Percentiles rank a stretch among this genome's conserved stretches.
Conservation (phyloP, 2,329 filamentous ascomycete genomes). For the Paecilomyces niveus region DNA sequence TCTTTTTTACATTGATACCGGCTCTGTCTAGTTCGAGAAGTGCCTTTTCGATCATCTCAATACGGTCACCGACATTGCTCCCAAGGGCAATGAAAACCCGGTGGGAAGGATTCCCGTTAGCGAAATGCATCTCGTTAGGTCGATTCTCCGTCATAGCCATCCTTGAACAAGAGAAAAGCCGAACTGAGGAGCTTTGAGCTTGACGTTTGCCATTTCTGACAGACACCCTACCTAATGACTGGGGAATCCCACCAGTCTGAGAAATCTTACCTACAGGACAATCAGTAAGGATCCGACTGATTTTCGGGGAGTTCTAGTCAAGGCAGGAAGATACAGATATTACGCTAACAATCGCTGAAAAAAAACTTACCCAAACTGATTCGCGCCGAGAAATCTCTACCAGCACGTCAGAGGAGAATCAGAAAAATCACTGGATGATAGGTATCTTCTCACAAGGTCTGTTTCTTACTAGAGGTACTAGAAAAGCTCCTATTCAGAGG, state of each 20-base stretch:
- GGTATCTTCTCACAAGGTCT: neutral
- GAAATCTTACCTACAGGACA: neutral
- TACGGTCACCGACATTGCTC: constrained; percentile 83
- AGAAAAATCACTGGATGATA: neutral
- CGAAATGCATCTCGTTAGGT: constrained; percentile 12
- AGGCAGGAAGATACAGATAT: neutral
- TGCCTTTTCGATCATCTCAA: constrained; percentile 77
- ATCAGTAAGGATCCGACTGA: neutral
- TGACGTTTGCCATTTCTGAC: neutral
- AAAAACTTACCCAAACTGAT: constrained; percentile 6
- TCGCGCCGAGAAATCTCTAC: constrained; percentile 6
- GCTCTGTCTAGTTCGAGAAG: constrained; percentile 68
- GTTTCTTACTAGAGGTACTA: neutral
- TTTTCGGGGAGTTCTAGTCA: neutral
- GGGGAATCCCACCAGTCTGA: neutral
- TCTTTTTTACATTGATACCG: constrained; percentile 67
- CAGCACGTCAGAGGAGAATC: constrained; percentile 5
- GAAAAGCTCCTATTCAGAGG: neutral
- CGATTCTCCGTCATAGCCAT: neutral
- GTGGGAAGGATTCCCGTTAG: constrained; percentile 16
- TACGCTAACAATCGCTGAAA: neutral
- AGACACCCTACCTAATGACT: neutral
- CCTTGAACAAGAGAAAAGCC: constrained; percentile 5
- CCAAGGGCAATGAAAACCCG: constrained; percentile 78
- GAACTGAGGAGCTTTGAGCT: neutral